phyloP scores from a whole-genome alignment of 2,329 filamentous ascomycete genomes.

The Neurospora crassa region DNA sequence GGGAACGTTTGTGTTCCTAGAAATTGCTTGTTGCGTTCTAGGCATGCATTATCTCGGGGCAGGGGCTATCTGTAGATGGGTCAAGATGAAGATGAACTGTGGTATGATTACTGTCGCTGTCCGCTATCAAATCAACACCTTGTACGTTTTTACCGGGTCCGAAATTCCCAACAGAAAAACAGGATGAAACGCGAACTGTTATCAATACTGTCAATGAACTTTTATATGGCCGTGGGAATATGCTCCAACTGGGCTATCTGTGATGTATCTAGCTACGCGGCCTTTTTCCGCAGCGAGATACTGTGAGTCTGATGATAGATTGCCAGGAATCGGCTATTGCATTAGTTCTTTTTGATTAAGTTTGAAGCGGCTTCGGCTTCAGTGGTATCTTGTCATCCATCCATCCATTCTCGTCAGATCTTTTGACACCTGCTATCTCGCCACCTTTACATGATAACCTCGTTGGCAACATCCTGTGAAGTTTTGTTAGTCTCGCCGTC shows the following conservation, averaged over 20 bases:
- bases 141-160: background rate
- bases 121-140: background rate
- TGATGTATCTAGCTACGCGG: background rate
- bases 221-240: background rate
- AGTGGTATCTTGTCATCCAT: background rate
- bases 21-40: background rate
- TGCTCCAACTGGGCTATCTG: background rate
- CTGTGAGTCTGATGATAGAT: background rate
- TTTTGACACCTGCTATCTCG: background rate
- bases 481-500: too few relatives aligned
- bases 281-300: background rate
- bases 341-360: background rate
- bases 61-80: background rate
- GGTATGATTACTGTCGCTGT: background rate
- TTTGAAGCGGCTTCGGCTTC: background rate
- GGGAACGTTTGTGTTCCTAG: background rate
- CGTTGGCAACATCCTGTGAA: constrained; percentile 66
- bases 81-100: background rate
- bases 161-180: background rate
- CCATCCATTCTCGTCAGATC: background rate
- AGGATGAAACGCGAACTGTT: background rate
- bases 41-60: background rate
- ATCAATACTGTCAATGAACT: background rate
- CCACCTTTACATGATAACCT: constrained; percentile 84
- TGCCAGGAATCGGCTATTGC: background rate